Evolutionary conservation across 106 monocot species (phyloP).

Genomic region (Acanthochlamys bracteata): DNA sequence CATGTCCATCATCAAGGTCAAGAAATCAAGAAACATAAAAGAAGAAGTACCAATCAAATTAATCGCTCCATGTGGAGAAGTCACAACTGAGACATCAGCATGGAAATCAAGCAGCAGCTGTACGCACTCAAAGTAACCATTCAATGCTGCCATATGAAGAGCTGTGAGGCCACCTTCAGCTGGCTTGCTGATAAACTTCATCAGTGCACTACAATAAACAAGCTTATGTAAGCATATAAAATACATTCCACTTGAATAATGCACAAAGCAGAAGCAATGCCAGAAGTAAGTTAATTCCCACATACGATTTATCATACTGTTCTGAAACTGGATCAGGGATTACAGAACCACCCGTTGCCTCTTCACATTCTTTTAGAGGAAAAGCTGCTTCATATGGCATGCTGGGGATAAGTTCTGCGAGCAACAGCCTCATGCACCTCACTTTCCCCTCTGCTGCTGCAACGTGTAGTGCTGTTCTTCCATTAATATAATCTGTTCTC

Average conservation of each 20-base stretch:
- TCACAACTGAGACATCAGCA: slow-evolving; percentile 61
- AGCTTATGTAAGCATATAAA: not conserved
- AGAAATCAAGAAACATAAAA: not conserved
- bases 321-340: slow-evolving; percentile 22
- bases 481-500: slow-evolving; percentile 65
- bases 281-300: not conserved
- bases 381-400: slow-evolving; percentile 13
- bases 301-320: slow-evolving; percentile 25
- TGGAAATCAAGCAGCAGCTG: slow-evolving; percentile 85
- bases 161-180: slow-evolving; percentile 96
- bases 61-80: slow-evolving; percentile 69
- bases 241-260: not conserved
- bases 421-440: slow-evolving; percentile 69
- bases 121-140: slow-evolving; percentile 75
- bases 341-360: not conserved
- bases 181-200: slow-evolving; percentile 59
- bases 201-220: slow-evolving; percentile 40
- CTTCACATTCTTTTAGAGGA: slow-evolving; percentile 12
- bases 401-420: slow-evolving; percentile 72
- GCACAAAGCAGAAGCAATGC: not conserved
- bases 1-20: not conserved
- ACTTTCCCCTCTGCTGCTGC: slow-evolving; percentile 74
- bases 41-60: slow-evolving; percentile 58
- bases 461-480: slow-evolving; percentile 88
- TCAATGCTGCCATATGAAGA: slow-evolving; percentile 83